Base-by-base conservation (phyloP, 2,329 filamentous ascomycete species). In the Diaporthe capsici region DNA sequence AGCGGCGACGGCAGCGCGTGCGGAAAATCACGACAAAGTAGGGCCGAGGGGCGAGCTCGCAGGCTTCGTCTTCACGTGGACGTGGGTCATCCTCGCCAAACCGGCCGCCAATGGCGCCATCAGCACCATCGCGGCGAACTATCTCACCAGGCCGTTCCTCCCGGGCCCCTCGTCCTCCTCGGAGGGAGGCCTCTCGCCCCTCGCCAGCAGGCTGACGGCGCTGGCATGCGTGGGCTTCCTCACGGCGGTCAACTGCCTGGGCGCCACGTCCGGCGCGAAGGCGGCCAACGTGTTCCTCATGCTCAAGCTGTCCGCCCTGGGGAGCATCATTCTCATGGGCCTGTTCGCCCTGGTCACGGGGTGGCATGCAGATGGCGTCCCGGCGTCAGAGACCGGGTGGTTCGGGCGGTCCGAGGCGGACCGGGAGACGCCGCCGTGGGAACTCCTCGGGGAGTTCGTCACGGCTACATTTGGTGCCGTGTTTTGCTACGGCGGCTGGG, bases 401-500 rank as follows among this genome's bases (percentile, higher is more conserved):
- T 79, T 81, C 65, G 78, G 77, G 28, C 58, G 76, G 73, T 57
- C 60, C 42, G 65, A 75, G 28, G 79, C 79, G 28, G 67, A 76
- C 34, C 31, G 47, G 34, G 49, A 31, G 22, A 70, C 25, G 20
- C 74, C 79, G 34, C 76, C 80, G 47, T 87, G 85, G 84, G 80
- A 82, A 37, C 83, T 81, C 47, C 81, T 86, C 39, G 85, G 85
- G 3, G 81, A 84, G 37, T 84, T 85, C 71, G 83, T 83, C 28
- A 84, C 83, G 34, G 85, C 85, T 42, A 81, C 86, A 6, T 85
- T 86, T 77, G 84, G 82, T n/a, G 84, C 81, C 9, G 79, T 87
- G 10, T 87, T 84, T 81, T 85, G 84, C 55, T 87, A 86, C 76
- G 84, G 84, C 60, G 85, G 85, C 1, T 88, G 84, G 85, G 85